phyloP scores from a whole-genome alignment of 2,329 filamentous ascomycete species.

The Cryphonectria carpinicola region DNA sequence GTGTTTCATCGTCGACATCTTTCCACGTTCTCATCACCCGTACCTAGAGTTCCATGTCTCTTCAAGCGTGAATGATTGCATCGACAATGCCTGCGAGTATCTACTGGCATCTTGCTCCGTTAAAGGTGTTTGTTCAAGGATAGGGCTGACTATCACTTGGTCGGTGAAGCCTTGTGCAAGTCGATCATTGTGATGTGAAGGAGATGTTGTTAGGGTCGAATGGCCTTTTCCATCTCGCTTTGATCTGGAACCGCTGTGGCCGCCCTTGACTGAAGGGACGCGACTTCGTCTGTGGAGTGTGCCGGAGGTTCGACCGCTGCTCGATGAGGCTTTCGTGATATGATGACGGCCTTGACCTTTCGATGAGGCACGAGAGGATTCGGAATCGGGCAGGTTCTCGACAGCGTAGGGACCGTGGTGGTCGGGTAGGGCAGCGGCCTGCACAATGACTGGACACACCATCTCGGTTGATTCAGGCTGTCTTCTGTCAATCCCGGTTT shows the following conservation, averaged over 20 bases:
- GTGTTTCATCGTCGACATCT: not conserved
- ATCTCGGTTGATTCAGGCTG: conserved; percentile 11
- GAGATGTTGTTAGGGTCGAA: not conserved
- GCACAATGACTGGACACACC: conserved; percentile 15
- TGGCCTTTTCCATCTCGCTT: not conserved
- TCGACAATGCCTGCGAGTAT: conserved; percentile 2
- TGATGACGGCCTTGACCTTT: not conserved
- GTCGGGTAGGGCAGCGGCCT: conserved; percentile 10
- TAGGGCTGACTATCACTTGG: not conserved
- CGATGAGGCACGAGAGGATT: not conserved
- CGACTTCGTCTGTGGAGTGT: not conserved
- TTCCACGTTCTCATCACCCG: not conserved
- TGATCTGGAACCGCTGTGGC: not conserved
- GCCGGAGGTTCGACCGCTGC: not conserved
- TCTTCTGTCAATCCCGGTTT: not conserved
- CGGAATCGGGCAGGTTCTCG: not conserved
- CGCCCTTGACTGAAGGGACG: not conserved
- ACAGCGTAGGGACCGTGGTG: conserved; percentile 12
- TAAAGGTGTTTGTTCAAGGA: not conserved
- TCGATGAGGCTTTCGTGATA: not conserved
- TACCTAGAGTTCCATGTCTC: not conserved
- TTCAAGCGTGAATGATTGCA: conserved; percentile 6
- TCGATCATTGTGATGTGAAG: not conserved
- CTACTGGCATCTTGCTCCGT: conserved; percentile 6
- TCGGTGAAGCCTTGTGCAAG: not conserved